phyloP scores from a whole-genome alignment of 176 grass and related monocot species.

The Juncus inflexus region DNA sequence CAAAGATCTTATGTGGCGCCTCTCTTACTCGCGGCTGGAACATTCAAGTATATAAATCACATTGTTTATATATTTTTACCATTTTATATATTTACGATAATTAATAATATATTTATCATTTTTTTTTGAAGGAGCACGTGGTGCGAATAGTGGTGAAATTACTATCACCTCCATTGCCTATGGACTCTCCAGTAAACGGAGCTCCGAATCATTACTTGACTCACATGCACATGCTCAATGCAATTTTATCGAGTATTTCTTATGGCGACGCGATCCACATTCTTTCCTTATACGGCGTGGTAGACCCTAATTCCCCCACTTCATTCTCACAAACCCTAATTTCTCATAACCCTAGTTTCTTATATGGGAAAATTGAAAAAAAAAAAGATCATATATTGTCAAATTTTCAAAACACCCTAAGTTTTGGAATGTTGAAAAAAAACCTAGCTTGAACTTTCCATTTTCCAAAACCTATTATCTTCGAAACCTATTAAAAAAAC shows the following conservation, averaged over 20 bases:
- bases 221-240: conserved; percentile 74
- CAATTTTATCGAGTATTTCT: conserved; percentile 70
- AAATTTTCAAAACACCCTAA: background rate
- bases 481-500: too few relatives aligned
- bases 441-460: background rate
- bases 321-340: too few relatives aligned
- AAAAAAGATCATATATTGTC: background rate
- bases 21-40: conserved; percentile 76
- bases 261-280: conserved; percentile 75
- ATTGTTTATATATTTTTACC: background rate
- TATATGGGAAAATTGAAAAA: conserved; percentile 5
- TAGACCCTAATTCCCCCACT: conserved; percentile 27
- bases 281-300: conserved; percentile 92
- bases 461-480: background rate
- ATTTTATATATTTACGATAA: background rate
- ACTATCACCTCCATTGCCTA: conserved; percentile 56
- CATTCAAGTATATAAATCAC: conserved; percentile 56
- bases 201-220: conserved; percentile 57
- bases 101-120: background rate
- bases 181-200: conserved; percentile 63
- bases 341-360: background rate
- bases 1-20: conserved; percentile 75
- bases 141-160: conserved; percentile 56
- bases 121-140: conserved; percentile 65
- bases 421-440: background rate